phyloP scores from a whole-genome alignment of 495 filamentous ascomycete species.

The Xylaria castorea region DNA sequence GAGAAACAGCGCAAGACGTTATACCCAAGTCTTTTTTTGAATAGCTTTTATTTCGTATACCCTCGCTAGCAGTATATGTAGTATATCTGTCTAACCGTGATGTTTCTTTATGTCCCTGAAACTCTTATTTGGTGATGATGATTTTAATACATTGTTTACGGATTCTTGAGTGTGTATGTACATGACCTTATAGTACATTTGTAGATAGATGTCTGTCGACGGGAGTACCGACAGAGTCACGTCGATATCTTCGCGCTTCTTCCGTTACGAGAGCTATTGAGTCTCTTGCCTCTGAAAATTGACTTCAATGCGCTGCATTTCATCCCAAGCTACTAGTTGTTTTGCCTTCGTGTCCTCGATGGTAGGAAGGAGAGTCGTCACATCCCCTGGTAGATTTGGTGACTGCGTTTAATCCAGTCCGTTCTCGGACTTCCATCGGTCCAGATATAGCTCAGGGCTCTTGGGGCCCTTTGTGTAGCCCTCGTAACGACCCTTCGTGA shows the following conservation, averaged over 20 bases:
- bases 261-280: not conserved
- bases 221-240: not conserved
- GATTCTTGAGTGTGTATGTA: slow-evolving; percentile 1
- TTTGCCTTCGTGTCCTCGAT: not conserved
- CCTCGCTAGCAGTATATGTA: slow-evolving; percentile 14
- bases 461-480: slow-evolving; percentile 56
- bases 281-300: not conserved
- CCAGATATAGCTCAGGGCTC: slow-evolving; percentile 65
- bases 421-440: slow-evolving; percentile 74
- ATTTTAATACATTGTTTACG: slow-evolving; percentile 5
- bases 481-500: slow-evolving; percentile 56
- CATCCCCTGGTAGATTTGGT: not conserved
- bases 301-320: not conserved
- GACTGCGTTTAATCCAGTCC: slow-evolving; percentile 59
- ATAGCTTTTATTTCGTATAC: slow-evolving; percentile 25
- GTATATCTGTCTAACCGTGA: not conserved
- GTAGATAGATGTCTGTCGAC: not conserved
- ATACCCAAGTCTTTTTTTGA: slow-evolving; percentile 16
- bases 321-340: not conserved
- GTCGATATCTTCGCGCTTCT: not conserved
- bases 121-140: not conserved
- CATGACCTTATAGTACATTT: slow-evolving; percentile 10
- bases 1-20: slow-evolving; percentile 8
- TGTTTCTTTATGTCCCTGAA: not conserved
- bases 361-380: not conserved